Conservation (phyloP, 169 alveolate species). For the Eimeria sp. region DNA sequence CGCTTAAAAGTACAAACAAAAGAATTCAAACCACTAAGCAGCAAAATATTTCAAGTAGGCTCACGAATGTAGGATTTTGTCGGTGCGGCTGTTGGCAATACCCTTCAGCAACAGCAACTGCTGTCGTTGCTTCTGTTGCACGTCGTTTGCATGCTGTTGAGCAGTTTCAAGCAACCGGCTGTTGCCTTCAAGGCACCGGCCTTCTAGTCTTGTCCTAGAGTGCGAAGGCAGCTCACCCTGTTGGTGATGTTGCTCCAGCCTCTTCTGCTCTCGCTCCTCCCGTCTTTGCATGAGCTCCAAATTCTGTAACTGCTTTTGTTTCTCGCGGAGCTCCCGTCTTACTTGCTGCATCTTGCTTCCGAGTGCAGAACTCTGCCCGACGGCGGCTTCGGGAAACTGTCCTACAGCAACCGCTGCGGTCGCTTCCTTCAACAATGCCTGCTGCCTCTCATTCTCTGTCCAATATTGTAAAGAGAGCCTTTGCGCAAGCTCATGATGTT, state of each 20-base stretch:
- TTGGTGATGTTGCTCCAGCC: slow-evolving; percentile 31
- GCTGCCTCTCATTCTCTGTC: slow-evolving; percentile 46
- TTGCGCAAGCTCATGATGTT: slow-evolving; percentile 37
- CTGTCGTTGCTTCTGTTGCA: slow-evolving; percentile 41
- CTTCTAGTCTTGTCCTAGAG: neutral
- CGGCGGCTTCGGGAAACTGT: neutral
- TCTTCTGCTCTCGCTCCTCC: slow-evolving; percentile 40
- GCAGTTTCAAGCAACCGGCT: neutral
- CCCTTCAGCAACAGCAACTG: slow-evolving; percentile 56
- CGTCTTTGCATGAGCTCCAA: slow-evolving; percentile 7
- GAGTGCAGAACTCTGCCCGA: neutral
- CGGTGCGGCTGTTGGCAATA: slow-evolving; percentile 65
- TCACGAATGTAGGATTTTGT: slow-evolving; percentile 47
- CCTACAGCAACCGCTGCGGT: slow-evolving; percentile 24
- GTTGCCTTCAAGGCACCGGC: neutral
- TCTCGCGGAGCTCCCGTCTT: slow-evolving; percentile 5
- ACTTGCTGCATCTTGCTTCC: slow-evolving; percentile 4
- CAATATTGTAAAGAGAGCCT: slow-evolving; percentile 33
- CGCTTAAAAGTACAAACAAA: neutral
- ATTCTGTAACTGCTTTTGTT: slow-evolving; percentile 49
- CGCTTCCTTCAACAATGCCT: slow-evolving; percentile 17
- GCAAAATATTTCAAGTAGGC: neutral
- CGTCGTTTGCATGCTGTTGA: neutral
- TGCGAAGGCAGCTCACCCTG: slow-evolving; percentile 15
- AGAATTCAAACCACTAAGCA: neutral